Evolutionary conservation across 2,329 filamentous ascomycete species (phyloP).

Genomic region (Xylaria multiplex): DNA sequence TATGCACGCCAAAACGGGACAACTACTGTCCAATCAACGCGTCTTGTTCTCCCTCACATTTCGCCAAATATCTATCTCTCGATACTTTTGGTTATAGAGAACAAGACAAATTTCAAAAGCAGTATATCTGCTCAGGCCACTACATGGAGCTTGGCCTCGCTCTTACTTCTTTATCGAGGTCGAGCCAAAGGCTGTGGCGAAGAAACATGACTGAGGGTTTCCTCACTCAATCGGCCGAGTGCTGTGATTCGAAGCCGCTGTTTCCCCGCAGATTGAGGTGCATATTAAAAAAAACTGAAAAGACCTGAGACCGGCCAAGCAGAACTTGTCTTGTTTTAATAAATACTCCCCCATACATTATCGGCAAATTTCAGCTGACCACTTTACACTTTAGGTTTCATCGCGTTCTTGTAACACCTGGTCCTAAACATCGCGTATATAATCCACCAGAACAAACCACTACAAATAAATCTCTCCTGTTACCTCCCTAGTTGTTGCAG

Average conservation of each 20-base stretch:
- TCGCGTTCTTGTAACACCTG: conserved; percentile 15
- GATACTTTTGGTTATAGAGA: conserved; percentile 27
- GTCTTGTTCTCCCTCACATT: conserved; percentile 33
- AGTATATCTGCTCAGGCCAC: conserved; percentile 50
- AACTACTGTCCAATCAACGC: conserved; percentile 42
- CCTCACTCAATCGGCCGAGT: conserved; percentile 38
- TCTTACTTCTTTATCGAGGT: conserved; percentile 54
- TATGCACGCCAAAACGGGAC: conserved; percentile 43
- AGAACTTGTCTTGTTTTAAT: conserved; percentile 21
- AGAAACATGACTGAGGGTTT: conserved; percentile 50
- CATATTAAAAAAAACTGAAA: conserved; percentile 71
- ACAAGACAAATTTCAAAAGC: conserved; percentile 36
- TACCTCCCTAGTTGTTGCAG: conserved; percentile 10
- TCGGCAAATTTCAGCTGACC: conserved; percentile 27
- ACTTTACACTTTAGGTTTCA: conserved; percentile 19
- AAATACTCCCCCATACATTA: conserved; percentile 8
- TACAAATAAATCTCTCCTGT: conserved; percentile 14
- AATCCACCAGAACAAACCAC: conserved; percentile 7
- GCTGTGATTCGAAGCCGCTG: conserved; percentile 59
- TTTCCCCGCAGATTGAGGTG: conserved; percentile 61
- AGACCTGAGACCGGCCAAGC: conserved; percentile 71
- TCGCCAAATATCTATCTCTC: conserved; percentile 24
- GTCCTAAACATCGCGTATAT: conserved; percentile 16
- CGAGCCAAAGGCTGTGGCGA: conserved; percentile 69
- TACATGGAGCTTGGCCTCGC: conserved; percentile 63